Evolutionary conservation across 345 rosid genomes (phyloP).

Genomic region (Physaria fendleri): DNA sequence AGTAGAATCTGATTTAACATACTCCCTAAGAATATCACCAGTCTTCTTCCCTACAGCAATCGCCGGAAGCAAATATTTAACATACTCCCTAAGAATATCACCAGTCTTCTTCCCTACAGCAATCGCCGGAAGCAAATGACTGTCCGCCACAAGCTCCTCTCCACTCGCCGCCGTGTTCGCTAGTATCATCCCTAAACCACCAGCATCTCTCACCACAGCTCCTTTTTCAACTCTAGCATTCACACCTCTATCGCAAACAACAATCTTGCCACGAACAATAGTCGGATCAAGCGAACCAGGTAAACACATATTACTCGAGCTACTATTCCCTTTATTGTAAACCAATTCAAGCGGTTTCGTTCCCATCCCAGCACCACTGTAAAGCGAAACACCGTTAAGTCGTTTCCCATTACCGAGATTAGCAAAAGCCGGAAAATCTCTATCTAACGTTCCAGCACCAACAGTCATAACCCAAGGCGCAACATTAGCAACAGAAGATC

Average conservation of each 20-base stretch:
- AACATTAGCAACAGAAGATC: conserved; percentile 57
- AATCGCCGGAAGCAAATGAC: conserved; percentile 66
- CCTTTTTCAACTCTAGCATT: conserved; percentile 84
- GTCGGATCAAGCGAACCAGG: conserved; percentile 62
- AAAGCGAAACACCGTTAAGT: conserved; percentile 64
- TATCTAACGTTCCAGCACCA: conserved; percentile 83
- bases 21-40: conserved; percentile 62
- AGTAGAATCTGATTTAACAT: conserved; percentile 32
- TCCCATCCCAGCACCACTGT: conserved; percentile 64
- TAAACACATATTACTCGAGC: conserved; percentile 53
- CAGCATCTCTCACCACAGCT: conserved; percentile 62
- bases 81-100: no score
- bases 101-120: conserved; percentile 68
- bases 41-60: conserved; percentile 61
- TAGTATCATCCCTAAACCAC: conserved; percentile 82
- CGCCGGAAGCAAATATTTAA: conserved; percentile 66
- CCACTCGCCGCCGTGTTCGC: conserved; percentile 62
- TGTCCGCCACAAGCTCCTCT: conserved; percentile 77
- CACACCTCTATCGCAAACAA: conserved; percentile 71
- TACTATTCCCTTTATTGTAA: conserved; percentile 37
- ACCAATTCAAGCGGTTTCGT: conserved; percentile 43
- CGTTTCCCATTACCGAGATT: conserved; percentile 41
- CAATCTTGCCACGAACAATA: conserved; percentile 61
- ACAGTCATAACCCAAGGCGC: conserved; percentile 97
- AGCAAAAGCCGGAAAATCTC: conserved; percentile 76